Conservation (phyloP, 2,329 filamentous ascomycete genomes). For the Epichloe aotearoae region DNA sequence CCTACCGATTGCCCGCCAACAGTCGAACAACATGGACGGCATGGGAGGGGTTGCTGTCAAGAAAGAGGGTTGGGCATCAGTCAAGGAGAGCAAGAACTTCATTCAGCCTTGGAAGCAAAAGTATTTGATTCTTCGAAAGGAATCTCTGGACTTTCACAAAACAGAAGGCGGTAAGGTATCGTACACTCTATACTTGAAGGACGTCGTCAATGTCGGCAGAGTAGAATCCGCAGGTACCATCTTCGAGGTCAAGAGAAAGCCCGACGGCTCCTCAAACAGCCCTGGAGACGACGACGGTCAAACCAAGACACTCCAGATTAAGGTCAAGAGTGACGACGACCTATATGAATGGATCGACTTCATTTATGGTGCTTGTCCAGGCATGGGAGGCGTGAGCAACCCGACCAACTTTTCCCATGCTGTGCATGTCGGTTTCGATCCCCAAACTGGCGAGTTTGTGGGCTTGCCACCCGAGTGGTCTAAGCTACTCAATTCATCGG, state of each 20-base stretch:
- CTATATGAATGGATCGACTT: slow-evolving; percentile 98
- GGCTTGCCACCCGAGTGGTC: slow-evolving; percentile 95
- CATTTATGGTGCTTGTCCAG: slow-evolving; percentile 91
- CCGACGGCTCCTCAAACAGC: slow-evolving; percentile 54
- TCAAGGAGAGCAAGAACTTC: slow-evolving; percentile 83
- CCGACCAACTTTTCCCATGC: slow-evolving; percentile 96
- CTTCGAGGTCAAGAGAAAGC: slow-evolving; percentile 77
- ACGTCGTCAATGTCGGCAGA: slow-evolving; percentile 79
- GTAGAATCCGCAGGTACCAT: slow-evolving; percentile 86
- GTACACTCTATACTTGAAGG: slow-evolving; percentile 72
- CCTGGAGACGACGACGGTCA: slow-evolving; percentile 68
- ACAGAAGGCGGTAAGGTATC: slow-evolving; percentile 75
- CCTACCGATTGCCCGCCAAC: slow-evolving; percentile 52
- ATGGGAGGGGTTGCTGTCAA: slow-evolving; percentile 58
- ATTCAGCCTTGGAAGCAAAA: slow-evolving; percentile 82
- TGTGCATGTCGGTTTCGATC: slow-evolving; percentile 95
- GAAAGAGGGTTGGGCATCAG: slow-evolving; percentile 70
- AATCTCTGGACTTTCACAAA: slow-evolving; percentile 90
- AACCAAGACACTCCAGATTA: slow-evolving; percentile 76
- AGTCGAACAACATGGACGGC: slow-evolving; percentile 47
- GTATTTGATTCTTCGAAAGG: slow-evolving; percentile 83
- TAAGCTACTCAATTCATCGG: slow-evolving; percentile 86
- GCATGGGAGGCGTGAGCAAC: slow-evolving; percentile 96
- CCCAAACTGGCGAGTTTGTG: slow-evolving; percentile 86
- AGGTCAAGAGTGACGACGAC: slow-evolving; percentile 90